Percentiles rank a stretch among this genome's conserved stretches.
phyloP scores from a whole-genome alignment of 2,329 filamentous ascomycete species.

The Venturia carpophila region DNA sequence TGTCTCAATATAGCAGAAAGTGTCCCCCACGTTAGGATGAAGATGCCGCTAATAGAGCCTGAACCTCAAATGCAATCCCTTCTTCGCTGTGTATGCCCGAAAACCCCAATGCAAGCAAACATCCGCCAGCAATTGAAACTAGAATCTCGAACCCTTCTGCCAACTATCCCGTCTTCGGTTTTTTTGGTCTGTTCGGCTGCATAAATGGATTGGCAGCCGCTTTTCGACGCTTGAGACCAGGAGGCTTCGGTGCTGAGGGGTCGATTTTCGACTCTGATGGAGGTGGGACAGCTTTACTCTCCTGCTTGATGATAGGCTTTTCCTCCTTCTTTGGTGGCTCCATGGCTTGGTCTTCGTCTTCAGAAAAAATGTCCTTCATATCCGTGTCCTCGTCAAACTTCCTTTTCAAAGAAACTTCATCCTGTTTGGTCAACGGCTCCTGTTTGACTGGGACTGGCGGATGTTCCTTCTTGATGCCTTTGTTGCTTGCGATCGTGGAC shows the following conservation, averaged over 20 bases:
- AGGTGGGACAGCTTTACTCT: neutral
- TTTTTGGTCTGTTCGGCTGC: constrained; percentile 16
- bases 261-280: neutral
- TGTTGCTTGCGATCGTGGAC: neutral
- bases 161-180: constrained; percentile 5
- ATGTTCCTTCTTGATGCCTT: neutral
- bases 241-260: neutral
- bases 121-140: neutral
- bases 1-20: neutral
- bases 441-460: neutral
- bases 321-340: neutral
- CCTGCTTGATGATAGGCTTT: neutral
- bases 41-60: constrained; percentile 4
- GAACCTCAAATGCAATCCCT: neutral
- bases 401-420: neutral
- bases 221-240: constrained; percentile 10
- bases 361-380: constrained; percentile 21
- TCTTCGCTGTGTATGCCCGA: neutral
- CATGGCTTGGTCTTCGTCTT: neutral
- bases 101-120: constrained; percentile 1
- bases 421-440: neutral
- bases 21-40: neutral
- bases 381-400: constrained; percentile 16
- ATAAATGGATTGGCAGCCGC: constrained; percentile 14
- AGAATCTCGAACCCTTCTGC: neutral